phyloP scores from a whole-genome alignment of 1,284 basidiomycete species.

The Cutaneotrichosporon sp. region DNA sequence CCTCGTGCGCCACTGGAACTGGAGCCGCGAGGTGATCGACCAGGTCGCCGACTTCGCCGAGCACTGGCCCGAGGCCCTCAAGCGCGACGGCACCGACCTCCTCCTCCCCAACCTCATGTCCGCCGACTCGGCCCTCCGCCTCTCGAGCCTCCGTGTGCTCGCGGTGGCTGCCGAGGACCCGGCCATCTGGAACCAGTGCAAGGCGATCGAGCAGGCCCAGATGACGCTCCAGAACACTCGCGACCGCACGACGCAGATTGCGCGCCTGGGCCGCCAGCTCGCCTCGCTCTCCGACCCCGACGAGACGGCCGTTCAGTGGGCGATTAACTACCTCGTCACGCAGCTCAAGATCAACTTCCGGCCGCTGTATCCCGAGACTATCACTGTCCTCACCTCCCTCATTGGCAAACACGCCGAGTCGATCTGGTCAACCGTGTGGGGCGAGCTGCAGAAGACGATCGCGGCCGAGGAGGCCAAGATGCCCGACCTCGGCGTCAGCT shows the following conservation, averaged over 20 bases:
- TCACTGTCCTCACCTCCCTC: slow-evolving; percentile 65
- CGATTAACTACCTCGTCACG: slow-evolving; percentile 41
- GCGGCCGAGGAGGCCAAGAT: slow-evolving; percentile 25
- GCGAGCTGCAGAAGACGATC: slow-evolving; percentile 59
- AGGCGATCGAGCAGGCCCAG: slow-evolving; percentile 71
- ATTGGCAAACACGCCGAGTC: slow-evolving; percentile 64
- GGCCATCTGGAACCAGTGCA: slow-evolving; percentile 62
- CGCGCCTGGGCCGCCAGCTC: slow-evolving; percentile 38
- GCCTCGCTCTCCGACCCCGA: slow-evolving; percentile 27
- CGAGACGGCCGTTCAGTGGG: slow-evolving; percentile 10
- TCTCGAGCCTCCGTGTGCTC: slow-evolving; percentile 51
- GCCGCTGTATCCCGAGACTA: slow-evolving; percentile 83
- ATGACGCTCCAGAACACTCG: slow-evolving; percentile 75
- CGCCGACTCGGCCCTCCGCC: slow-evolving; percentile 55
- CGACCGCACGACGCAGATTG: slow-evolving; percentile 74
- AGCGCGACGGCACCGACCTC: slow-evolving; percentile 16
- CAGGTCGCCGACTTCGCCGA: slow-evolving; percentile 59
- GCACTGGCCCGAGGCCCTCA: slow-evolving; percentile 53
- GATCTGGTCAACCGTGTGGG: slow-evolving; percentile 72
- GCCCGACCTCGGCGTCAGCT: slow-evolving; percentile 32
- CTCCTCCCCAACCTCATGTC: slow-evolving; percentile 52
- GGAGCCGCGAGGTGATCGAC: slow-evolving; percentile 59
- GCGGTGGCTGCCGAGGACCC: slow-evolving; percentile 21
- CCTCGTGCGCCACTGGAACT: slow-evolving; percentile 63
- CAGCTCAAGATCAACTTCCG: slow-evolving; percentile 90